These are phyloP conservation scores for Dactylorhiza incarnata DNA, from an alignment of 106 monocot species.

Conservation along the genomic window DNA sequence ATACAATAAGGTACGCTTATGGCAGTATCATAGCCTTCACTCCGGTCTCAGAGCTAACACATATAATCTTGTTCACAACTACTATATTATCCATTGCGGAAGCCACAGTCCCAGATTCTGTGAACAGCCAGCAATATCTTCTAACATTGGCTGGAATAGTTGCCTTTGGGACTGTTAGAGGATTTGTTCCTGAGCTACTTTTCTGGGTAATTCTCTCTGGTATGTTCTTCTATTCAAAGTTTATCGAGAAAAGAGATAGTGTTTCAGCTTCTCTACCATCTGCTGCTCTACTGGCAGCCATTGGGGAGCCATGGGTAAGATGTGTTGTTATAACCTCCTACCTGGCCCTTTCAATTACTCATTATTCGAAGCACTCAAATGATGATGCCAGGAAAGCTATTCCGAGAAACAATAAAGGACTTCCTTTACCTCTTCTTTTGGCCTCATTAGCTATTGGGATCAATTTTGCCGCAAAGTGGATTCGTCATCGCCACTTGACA, in stretches of 20 bases:
- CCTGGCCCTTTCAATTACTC: slow-evolving; percentile 49
- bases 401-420: slow-evolving; percentile 2
- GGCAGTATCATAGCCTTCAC: slow-evolving; percentile 41
- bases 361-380: slow-evolving; percentile 38
- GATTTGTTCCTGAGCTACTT: slow-evolving; percentile 34
- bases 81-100: slow-evolving; percentile 53
- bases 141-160: slow-evolving; percentile 45
- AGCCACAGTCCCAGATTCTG: slow-evolving; percentile 36
- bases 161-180: slow-evolving; percentile 42
- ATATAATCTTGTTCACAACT: slow-evolving; percentile 59
- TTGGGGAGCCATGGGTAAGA: slow-evolving; percentile 74
- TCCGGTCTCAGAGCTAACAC: slow-evolving; percentile 64
- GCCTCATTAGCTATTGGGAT: slow-evolving; percentile 55
- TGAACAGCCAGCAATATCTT: slow-evolving; percentile 47
- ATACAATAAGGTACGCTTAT: slow-evolving; percentile 30
- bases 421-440: slow-evolving; percentile 46
- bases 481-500: slow-evolving; percentile 59
- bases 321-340: slow-evolving; percentile 35
- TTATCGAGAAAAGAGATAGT: slow-evolving; percentile 37
- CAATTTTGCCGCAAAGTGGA: slow-evolving; percentile 62
- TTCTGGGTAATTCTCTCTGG: slow-evolving; percentile 36
- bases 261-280: slow-evolving; percentile 55
- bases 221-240: slow-evolving; percentile 43
- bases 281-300: slow-evolving; percentile 40
- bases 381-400: background rate